These are phyloP conservation scores for Xylaria arbuscula DNA, from an alignment of 2,329 filamentous ascomycete genomes.

Conservation along the genomic window DNA sequence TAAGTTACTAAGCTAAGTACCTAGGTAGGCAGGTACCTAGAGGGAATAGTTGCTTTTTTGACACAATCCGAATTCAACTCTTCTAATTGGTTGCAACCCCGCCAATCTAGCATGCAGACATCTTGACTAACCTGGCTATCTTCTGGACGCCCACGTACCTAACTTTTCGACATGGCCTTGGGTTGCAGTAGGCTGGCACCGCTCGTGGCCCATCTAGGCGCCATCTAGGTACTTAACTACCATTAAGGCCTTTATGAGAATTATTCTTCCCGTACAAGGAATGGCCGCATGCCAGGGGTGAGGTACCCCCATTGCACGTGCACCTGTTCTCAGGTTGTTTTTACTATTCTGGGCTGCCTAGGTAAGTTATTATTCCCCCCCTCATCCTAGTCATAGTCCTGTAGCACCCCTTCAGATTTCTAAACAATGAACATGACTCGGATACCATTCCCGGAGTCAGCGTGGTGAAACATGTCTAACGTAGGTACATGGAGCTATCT, in stretches of 20 bases:
- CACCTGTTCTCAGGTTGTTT: background rate
- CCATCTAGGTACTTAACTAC: background rate
- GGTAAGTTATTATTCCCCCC: background rate
- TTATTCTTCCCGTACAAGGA: slow-evolving; percentile 1
- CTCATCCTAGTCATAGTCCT: too few species aligned
- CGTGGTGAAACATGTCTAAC: background rate
- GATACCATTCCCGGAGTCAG: background rate
- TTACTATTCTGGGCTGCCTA: background rate
- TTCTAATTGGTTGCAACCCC: slow-evolving; percentile 33
- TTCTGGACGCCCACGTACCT: background rate
- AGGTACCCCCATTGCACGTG: background rate
- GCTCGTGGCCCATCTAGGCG: background rate
- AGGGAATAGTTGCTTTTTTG: slow-evolving; percentile 20
- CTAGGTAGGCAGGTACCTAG: background rate
- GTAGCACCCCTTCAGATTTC: background rate
- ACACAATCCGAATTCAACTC: slow-evolving; percentile 22
- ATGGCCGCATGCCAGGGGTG: background rate
- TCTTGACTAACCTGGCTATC: background rate
- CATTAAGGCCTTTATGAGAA: slow-evolving; percentile 11
- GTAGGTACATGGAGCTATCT: background rate
- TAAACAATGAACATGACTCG: too few species aligned
- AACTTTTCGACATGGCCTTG: background rate
- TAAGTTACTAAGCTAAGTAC: too few species aligned
- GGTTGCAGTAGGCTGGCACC: background rate
- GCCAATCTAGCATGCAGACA: slow-evolving; percentile 4